Base-by-base conservation (phyloP, 73 alveolate species). In the Uronychia binucleata region DNA sequence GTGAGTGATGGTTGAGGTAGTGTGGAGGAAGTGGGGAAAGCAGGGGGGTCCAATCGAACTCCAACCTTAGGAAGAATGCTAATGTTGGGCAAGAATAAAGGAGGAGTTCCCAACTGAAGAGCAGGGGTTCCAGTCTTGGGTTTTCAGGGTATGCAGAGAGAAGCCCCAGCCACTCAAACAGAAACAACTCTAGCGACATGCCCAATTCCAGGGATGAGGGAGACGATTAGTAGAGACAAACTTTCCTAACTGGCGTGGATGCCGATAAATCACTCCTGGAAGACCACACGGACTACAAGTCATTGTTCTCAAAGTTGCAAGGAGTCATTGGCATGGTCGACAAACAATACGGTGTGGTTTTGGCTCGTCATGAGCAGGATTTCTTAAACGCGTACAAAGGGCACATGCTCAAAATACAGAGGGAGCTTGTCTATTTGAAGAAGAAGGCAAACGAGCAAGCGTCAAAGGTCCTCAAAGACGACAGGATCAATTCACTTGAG, bases 381-480 rank as follows among this genome's bases (percentile, higher is more conserved):
- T 90, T 90, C 67, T 60, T 90, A 0, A 30, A 78, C n/a, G 95
- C 95, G 27, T 90, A 90, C 60, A 75, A 86, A 34, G 88, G 90
- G 28, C 94, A 88, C 30, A 88, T 88, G 94, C 33, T 82, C 78
- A 88, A 88, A 75, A 88, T 88, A 14, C 82, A 88, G 74, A 88
- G 60, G 75, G 90, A 88, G 82, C 83, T 88, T 25, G 46, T 0
- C n/a, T 81, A 33, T 30, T 57, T 88, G 11, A 88, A 82, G 83
- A 57, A 35, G 33, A 88, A 88, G 58, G 94, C 94, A 26, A 58
- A 34, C 28, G 94, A 88, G 28, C 58, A 88, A 81, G 94, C 79
- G 58, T 1, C 30, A 14, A 74, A 80, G 74, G 60, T 88, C 77
- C 77, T 59, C 58, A 60, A 80, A 30, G 94, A 88, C 57, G 94